Conservation (phyloP, 345 rosid species). For the Anastatica hierochuntica region DNA sequence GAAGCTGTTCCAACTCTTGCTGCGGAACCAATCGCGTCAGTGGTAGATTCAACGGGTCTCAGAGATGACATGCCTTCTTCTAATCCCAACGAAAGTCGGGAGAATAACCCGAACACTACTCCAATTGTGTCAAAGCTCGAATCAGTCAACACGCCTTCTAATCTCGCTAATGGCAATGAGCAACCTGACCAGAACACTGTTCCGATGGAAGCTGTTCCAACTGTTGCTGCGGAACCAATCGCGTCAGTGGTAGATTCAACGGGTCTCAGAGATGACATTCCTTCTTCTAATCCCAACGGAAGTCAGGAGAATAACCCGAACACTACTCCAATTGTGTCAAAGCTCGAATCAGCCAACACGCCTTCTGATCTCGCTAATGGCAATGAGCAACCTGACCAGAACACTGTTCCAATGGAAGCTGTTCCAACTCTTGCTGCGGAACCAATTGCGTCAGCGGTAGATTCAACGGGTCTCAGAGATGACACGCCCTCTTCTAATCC, state of each 20-base stretch:
- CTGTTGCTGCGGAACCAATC: neutral
- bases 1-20: constrained; percentile 8
- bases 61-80: too few species aligned
- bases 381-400: neutral
- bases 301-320: too few species aligned
- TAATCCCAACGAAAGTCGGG: too few species aligned
- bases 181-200: constrained; percentile 6
- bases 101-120: too few species aligned
- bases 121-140: too few species aligned
- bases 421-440: too few species aligned
- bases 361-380: neutral
- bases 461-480: too few species aligned
- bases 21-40: too few species aligned
- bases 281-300: too few species aligned
- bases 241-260: neutral
- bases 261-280: too few species aligned
- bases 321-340: neutral
- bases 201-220: neutral
- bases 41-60: too few species aligned
- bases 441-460: neutral
- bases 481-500: too few species aligned
- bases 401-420: constrained; percentile 5
- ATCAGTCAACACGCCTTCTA: neutral
- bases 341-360: neutral
- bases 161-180: neutral